Conservation (phyloP, 2,329 filamentous ascomycete genomes). For the Lasiodiplodia theobromae region DNA sequence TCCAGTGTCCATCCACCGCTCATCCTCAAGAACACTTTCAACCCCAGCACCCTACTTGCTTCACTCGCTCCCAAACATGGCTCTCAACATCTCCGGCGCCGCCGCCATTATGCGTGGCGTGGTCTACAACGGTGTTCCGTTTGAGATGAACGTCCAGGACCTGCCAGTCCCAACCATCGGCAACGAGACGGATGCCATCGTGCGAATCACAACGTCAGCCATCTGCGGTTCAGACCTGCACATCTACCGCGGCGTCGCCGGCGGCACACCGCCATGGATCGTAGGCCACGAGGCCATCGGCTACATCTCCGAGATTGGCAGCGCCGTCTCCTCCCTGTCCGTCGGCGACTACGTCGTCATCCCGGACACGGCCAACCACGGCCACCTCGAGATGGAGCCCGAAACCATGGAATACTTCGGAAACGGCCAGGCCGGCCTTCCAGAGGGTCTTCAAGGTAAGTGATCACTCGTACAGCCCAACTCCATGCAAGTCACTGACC, state of each 20-base stretch:
- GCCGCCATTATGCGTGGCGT: not conserved
- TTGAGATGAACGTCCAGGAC: slow-evolving; percentile 20
- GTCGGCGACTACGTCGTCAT: slow-evolving; percentile 33
- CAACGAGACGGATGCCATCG: slow-evolving; percentile 44
- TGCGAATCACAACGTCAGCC: slow-evolving; percentile 44
- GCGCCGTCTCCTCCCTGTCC: slow-evolving; percentile 17
- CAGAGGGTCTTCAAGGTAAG: not conserved
- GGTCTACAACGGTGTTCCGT: slow-evolving; percentile 12
- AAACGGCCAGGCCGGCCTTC: too few species aligned
- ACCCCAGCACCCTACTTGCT: too few species aligned
- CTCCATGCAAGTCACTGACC: not conserved
- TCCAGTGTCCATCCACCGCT: too few species aligned
- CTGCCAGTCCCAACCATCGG: slow-evolving; percentile 3
- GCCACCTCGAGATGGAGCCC: slow-evolving; percentile 27
- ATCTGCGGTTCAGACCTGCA: slow-evolving; percentile 50
- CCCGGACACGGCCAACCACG: slow-evolving; percentile 27
- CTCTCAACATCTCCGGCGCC: not conserved
- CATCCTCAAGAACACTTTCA: too few species aligned
- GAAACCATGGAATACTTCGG: not conserved
- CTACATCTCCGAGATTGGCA: slow-evolving; percentile 31
- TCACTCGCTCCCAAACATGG: not conserved
- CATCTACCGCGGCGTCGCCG: slow-evolving; percentile 38
- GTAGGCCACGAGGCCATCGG: slow-evolving; percentile 33
- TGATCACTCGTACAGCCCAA: too few species aligned
- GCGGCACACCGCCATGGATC: not conserved